Percentiles rank a stretch among this genome's conserved stretches.
phyloP scores from a whole-genome alignment of 306 rosid genomes.

The Inga leiocalycina region DNA sequence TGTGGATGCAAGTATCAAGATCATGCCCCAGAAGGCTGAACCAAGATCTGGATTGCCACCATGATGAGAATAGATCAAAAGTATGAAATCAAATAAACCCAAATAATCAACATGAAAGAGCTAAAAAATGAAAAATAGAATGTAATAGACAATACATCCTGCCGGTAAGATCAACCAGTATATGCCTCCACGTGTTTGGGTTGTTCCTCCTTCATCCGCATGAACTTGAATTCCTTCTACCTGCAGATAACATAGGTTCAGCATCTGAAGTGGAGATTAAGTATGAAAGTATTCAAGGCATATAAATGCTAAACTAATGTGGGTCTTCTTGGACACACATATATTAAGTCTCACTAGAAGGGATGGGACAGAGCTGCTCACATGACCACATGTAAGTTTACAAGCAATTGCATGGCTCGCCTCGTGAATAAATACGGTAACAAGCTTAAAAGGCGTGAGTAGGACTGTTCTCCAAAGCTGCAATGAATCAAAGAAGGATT shows the following conservation, averaged over 20 bases:
- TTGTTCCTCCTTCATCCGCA: constrained; percentile 68
- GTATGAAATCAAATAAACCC: neutral
- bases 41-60: constrained; percentile 55
- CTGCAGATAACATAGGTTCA: constrained; percentile 38
- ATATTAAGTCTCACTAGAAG: neutral
- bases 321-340: neutral
- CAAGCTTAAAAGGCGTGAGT: constrained; percentile 71
- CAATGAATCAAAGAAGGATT: constrained; percentile 29
- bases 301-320: neutral
- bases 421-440: constrained; percentile 72
- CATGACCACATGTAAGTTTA: constrained; percentile 66
- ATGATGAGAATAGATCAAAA: constrained; percentile 21
- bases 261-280: neutral
- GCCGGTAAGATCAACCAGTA: constrained; percentile 72
- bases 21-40: constrained; percentile 78
- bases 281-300: neutral
- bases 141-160: constrained; percentile 54
- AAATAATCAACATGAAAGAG: neutral
- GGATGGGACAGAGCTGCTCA: constrained; percentile 36
- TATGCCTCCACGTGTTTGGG: constrained; percentile 80
- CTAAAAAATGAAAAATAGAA: neutral
- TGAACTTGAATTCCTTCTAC: constrained; percentile 80
- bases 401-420: constrained; percentile 76
- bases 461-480: constrained; percentile 74
- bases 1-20: constrained; percentile 69